These are phyloP conservation scores for Neurospora pannonica DNA, from an alignment of 495 filamentous ascomycete species.

Conservation along the genomic window DNA sequence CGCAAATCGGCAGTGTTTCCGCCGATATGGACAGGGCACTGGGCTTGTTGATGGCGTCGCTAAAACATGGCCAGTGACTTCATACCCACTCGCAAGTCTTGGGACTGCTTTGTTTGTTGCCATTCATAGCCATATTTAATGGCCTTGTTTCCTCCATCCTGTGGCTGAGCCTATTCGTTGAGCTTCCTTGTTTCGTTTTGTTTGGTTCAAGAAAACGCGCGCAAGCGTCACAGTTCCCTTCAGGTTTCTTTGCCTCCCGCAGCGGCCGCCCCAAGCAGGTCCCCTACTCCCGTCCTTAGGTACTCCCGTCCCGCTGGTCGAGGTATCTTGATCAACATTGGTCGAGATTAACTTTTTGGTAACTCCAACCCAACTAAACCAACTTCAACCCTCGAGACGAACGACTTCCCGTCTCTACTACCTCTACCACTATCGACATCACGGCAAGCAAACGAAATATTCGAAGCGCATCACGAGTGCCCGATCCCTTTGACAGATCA, in stretches of 20 bases:
- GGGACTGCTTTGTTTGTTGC: not conserved
- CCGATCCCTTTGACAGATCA: not conserved
- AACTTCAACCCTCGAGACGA: not conserved
- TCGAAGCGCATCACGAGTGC: not conserved
- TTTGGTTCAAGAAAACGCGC: not conserved
- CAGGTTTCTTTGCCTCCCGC: not conserved
- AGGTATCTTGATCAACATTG: not conserved
- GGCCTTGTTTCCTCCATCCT: not conserved
- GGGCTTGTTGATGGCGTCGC: not conserved
- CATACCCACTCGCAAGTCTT: not conserved
- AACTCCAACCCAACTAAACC: not conserved
- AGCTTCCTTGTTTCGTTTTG: not conserved
- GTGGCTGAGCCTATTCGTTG: not conserved
- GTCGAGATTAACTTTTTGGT: not conserved
- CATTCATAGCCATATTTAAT: not conserved
- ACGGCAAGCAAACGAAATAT: not conserved
- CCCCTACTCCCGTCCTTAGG: not conserved
- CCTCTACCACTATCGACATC: not conserved
- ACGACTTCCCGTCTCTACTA: not conserved
- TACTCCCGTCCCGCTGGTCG: not conserved
- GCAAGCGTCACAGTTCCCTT: not conserved
- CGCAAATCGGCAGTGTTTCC: not conserved
- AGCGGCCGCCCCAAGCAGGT: not conserved
- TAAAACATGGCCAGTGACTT: not conserved
- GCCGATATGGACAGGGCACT: not conserved